Evolutionary conservation across 768 basidiomycete species (phyloP).

Genomic region (Hericium coralloides): DNA sequence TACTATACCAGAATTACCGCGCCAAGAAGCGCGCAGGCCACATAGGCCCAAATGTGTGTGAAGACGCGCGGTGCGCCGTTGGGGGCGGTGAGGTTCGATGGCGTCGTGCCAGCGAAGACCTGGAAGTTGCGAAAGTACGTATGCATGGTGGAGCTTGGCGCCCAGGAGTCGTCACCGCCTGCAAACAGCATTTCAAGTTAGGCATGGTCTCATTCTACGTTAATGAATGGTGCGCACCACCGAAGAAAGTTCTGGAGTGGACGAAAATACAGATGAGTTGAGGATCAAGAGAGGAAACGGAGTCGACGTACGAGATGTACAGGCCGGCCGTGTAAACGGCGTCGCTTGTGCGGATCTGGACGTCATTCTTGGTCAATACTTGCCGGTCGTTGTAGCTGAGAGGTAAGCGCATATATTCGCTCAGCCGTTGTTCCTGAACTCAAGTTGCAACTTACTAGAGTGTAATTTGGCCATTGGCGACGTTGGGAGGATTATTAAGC

Average conservation of each 20-base stretch:
- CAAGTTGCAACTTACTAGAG: conserved; percentile 45
- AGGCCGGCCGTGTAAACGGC: conserved; percentile 54
- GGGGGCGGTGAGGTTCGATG: conserved; percentile 6
- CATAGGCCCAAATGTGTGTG: too few species aligned
- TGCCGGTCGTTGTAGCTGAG: conserved; percentile 60
- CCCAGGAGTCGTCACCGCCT: conserved; percentile 65
- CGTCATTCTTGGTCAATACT: conserved; percentile 47
- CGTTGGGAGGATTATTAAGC: conserved; percentile 56
- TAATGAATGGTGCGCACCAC: conserved; percentile 33
- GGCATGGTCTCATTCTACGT: conserved; percentile 3
- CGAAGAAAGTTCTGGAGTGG: conserved; percentile 66
- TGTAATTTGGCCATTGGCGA: conserved; percentile 67
- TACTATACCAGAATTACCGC: too few species aligned
- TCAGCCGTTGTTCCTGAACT: neutral
- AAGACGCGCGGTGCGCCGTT: neutral
- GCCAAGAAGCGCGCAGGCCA: too few species aligned
- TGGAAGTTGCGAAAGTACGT: conserved; percentile 73
- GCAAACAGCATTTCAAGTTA: conserved; percentile 1
- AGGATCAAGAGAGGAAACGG: neutral
- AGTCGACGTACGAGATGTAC: conserved; percentile 50
- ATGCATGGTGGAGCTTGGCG: conserved; percentile 55
- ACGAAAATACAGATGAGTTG: neutral
- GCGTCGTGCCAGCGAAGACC: conserved; percentile 28
- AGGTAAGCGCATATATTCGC: neutral
- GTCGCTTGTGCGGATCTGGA: conserved; percentile 53